Conservation (phyloP, 495 filamentous ascomycete species). For the Eremomyces bilateralis region DNA sequence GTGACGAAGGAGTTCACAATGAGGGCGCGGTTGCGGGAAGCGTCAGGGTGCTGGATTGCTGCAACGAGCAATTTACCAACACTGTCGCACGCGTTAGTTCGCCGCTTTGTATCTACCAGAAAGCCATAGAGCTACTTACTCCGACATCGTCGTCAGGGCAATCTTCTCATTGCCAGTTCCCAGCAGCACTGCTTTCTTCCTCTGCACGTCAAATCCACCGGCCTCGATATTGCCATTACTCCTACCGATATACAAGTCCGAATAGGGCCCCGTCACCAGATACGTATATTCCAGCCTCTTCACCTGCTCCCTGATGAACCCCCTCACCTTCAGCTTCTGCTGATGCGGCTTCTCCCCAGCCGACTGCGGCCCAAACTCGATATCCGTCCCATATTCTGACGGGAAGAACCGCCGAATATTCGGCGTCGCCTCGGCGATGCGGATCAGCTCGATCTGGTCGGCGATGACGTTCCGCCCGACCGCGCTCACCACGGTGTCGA, state of each 20-base stretch:
- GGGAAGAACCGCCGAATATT: conserved; percentile 46
- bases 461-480: conserved; percentile 36
- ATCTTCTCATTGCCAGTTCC: conserved; percentile 32
- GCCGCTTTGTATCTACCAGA: background rate
- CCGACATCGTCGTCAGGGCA: conserved; percentile 42
- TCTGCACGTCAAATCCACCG: conserved; percentile 32
- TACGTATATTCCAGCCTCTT: conserved; percentile 38
- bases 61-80: conserved; percentile 43
- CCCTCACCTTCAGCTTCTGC: conserved; percentile 42
- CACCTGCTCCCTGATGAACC: conserved; percentile 27
- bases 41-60: conserved; percentile 31
- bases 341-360: conserved; percentile 44
- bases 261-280: conserved; percentile 48
- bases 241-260: conserved; percentile 37
- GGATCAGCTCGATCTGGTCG: conserved; percentile 34
- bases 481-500: conserved; percentile 45
- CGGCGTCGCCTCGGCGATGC: conserved; percentile 30
- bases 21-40: conserved; percentile 30
- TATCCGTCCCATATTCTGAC: conserved; percentile 55
- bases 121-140: conserved; percentile 31
- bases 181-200: conserved; percentile 34
- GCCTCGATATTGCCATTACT: conserved; percentile 15
- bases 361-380: conserved; percentile 39
- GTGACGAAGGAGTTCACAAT: conserved; percentile 51
- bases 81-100: conserved; percentile 17